A percentile compares a stretch with the other conserved stretches of the same genome.
These are phyloP conservation scores for Solanum hybrid DNA, from an alignment of 305 asterid genomes.

Conservation along the genomic window DNA sequence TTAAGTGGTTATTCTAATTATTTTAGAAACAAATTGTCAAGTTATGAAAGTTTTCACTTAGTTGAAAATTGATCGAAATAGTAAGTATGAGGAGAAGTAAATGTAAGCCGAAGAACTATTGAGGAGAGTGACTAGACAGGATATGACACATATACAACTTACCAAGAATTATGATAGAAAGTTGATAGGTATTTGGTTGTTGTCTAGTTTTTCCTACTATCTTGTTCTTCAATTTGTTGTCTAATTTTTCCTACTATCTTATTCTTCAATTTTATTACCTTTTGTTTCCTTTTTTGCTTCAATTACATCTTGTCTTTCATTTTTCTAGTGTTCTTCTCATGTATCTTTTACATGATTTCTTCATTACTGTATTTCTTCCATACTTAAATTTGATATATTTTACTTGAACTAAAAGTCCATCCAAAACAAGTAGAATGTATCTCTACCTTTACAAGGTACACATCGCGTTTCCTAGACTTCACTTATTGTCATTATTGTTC, in stretches of 20 bases:
- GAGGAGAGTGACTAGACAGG: background rate
- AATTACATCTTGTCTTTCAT: background rate
- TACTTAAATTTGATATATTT: background rate
- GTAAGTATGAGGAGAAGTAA: background rate
- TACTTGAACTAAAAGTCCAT: background rate
- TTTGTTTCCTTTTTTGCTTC: background rate
- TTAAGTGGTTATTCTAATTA: background rate
- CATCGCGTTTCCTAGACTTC: background rate
- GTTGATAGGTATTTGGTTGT: background rate
- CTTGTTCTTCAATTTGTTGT: background rate
- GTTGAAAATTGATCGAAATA: background rate
- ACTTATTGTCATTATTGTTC: background rate
- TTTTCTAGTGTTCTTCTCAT: background rate
- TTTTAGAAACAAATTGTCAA: background rate
- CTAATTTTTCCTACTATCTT: background rate
- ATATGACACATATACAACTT: background rate
- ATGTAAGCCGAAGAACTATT: background rate
- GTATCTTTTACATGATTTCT: background rate
- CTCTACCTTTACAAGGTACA: background rate
- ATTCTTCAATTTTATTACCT: background rate
- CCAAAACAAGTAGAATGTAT: background rate
- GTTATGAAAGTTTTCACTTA: background rate
- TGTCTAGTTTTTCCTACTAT: background rate
- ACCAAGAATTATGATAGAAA: background rate
- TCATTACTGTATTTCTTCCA: background rate